Base-by-base conservation (phyloP, 352 stramenopile genomes). In the Phytophthora vignae region DNA sequence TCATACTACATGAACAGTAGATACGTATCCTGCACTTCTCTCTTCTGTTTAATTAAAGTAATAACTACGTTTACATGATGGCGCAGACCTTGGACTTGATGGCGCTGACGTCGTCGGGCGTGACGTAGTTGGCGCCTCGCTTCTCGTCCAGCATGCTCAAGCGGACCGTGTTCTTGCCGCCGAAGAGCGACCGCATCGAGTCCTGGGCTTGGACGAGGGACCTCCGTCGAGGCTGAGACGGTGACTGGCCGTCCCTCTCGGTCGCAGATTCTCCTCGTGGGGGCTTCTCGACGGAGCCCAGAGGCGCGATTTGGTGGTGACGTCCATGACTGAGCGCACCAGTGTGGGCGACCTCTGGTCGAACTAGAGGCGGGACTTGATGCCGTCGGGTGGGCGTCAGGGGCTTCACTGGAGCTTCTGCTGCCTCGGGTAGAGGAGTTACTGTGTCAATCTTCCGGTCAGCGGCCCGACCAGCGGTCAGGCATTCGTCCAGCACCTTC, bases 131-230 rank as follows among this genome's bases (percentile, higher is more conserved):
- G 9, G 61, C 36, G 5, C 19, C 48, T 29, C 60, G 60, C 19
- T 69, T 63, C 44, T 65, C 62, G 8, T 67, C 62, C 25, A 62
- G 17, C 21, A 67, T 25, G 31, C 21, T 67, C 38, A 61, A n/a
- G 19, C 48, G 65, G 11, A 60, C 21, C n/a, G 73, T 65, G 56
- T 53, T 75, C 9, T 77, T 72, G 1, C 66, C 61, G 1, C 33
- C 49, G 17, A 77, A 46, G 12, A 89, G 11, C 11, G 73, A 11
- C 21, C 73, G 74, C n/a, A 86, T 55, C 48, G 78, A 86, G 55
- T 85, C 77, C 36, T 87, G 77, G 11, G 71, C 55, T 11, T 88
- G 58, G 1, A 83, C 22, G 40, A 86, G 17, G 19, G 76, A 76
- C 31, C 60, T 69, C 19, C 67, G 17, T 29, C 48, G 60, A 61